Evolutionary conservation across 495 filamentous ascomycete genomes (phyloP).

Genomic region (Letharia columbiana): DNA sequence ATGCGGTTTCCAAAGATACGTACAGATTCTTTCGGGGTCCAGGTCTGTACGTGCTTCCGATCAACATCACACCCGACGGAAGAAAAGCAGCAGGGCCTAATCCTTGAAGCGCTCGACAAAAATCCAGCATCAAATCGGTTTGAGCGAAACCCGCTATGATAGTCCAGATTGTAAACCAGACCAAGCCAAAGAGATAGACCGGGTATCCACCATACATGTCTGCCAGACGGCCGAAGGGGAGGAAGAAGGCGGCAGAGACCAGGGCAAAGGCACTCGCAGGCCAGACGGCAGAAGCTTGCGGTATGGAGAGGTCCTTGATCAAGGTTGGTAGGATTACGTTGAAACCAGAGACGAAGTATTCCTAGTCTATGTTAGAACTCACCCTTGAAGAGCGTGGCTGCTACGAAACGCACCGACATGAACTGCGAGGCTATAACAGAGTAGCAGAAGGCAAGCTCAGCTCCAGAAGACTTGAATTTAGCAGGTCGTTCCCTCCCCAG

Average conservation of each 20-base stretch:
- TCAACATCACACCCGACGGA: constrained; percentile 67
- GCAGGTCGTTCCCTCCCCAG: constrained; percentile 64
- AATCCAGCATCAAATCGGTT: constrained; percentile 63
- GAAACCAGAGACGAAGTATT: constrained; percentile 84
- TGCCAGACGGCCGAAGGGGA: constrained; percentile 67
- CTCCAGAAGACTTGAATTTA: constrained; percentile 49
- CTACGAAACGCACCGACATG: constrained; percentile 47
- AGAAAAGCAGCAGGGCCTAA: constrained; percentile 71
- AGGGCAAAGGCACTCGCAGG: constrained; percentile 72
- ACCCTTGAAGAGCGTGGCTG: neutral
- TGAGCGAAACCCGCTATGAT: constrained; percentile 64
- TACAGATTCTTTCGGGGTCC: constrained; percentile 73
- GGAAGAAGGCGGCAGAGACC: constrained; percentile 62
- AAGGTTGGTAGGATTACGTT: constrained; percentile 71
- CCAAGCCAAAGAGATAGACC: constrained; percentile 56
- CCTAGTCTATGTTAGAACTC: constrained; percentile 27
- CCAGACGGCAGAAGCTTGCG: constrained; percentile 59
- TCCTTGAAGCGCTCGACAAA: constrained; percentile 70
- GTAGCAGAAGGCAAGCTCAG: constrained; percentile 63
- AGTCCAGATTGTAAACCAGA: constrained; percentile 67
- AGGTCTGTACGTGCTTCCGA: constrained; percentile 73
- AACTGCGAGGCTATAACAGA: constrained; percentile 67
- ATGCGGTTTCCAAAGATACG: neutral
- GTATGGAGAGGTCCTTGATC: constrained; percentile 53
- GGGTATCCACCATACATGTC: constrained; percentile 72